Base-by-base conservation (phyloP, 78 protist genomes). In the Guillardia theta region DNA sequence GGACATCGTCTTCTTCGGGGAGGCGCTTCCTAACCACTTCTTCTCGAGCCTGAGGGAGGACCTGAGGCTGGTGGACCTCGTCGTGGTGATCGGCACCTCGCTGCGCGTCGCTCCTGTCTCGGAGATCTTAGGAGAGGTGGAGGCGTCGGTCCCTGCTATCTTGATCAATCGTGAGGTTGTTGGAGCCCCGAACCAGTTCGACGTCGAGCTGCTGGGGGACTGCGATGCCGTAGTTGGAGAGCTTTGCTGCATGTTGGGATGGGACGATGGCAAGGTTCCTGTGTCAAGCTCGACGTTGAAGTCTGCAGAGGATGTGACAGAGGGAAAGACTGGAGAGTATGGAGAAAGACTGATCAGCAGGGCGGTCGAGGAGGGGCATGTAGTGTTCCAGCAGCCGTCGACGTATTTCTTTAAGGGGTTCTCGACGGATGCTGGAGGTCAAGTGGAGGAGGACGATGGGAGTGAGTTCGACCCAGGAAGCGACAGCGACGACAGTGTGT, bases 81-180 rank as follows among this genome's bases (percentile, higher is more conserved):
- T 78, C 53, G 24, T 78, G 43, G 90, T 78, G 18, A 18, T 78
- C 37, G 90, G 90, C 90, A 78, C 90, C 90, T 78, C 90, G 18
- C 93, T 88, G 41, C 24, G 15, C 47, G 93, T 88, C 10, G 37
- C 21, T 10, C 93, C 93, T 33, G 46, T 88, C 62, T 24, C 48
- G 41, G 18, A 54, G 4, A 54, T 88, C 24, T 36, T 88, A 36
- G 62, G 24, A 41, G 41, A 64, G 47, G 93, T 88, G 37, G 46
- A 33, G 12, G 22, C 36, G 22, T 12, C n/a, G 33, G 21, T 19
- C 64, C 76, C 93, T 12, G 41, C 76, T 8, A 33, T 88, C 41
- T 64, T 88, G 27, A 9, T 88, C 41, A 88, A 88, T 64, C 93
- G 93, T 18, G 93, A 88, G 3, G 46, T 43, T 33, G 83, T 70